Evolutionary conservation across 2,329 filamentous ascomycete species (phyloP), one percentile per base, ranked within the genome.

Genomic region (Tympanopsis confertula): DNA sequence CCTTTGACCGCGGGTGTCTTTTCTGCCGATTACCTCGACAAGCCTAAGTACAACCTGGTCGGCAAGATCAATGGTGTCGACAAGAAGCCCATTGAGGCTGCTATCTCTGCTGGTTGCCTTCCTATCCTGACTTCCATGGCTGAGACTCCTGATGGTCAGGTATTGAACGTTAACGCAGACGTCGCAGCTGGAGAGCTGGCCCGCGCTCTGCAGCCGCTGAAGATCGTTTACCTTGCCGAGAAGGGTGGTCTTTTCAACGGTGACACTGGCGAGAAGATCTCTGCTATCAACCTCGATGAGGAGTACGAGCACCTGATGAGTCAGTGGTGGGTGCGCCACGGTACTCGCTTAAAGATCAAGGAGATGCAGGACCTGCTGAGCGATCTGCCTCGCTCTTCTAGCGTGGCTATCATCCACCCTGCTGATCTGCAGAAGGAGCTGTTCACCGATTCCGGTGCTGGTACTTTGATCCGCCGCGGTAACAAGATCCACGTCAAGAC

Each of bases 161-260:
- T 96, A 37, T 71, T 98, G 45, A 98, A 98, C 54, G 91, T 98
- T 57, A 98, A 98, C 53, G 91, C 91, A 24, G 91, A 98, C 59
- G 89, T 95, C 43, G 89, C 89, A 24, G 91, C 91, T 20, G 88
- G 88, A 46, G 89, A 95, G 64, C 70, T 98, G 43, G 89, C 91
- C 18, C 80, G 86, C 42, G 78, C 84, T 40, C 68, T 98, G 38
- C 81, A 96, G 61, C 91, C 91, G 19, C 67, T 96, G 51, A 98
- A 98, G 76, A 89, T 96, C 43, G 88, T 98, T 42, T 98, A 95
- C 58, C 71, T 96, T n/a, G 93, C 87, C 4, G 91, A 98, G 66
- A 96, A 96, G 71, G 91, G 91, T 36, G 91, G 89, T 5, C 66
- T 98, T 22, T 94, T 94, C 63, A 86, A 96, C 55, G 88, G 87